Base-by-base conservation (phyloP, 441 rosid species). In the Macaranga tanarius region DNA sequence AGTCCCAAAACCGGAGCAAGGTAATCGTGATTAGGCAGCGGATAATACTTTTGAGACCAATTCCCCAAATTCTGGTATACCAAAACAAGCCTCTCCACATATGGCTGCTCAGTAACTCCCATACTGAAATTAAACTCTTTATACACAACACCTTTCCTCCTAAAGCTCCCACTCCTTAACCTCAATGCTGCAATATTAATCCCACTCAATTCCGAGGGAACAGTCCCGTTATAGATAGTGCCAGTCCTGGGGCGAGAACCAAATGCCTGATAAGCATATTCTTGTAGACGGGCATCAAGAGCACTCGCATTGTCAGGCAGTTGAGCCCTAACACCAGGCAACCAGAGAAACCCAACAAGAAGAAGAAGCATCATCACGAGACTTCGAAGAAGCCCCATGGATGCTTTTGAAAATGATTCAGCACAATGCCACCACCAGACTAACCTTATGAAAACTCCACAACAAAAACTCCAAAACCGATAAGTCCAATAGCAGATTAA, bases 1-100 rank as follows among this genome's bases (percentile, higher is more conserved):
- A 96, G 97, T 55, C 95, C 97, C 62, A 92, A 63, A 6, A 96
- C 89, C 0, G 99, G 97, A n/a, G 99, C 79, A 7, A 96, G 79
- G 72, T 84, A 87, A 23, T 85, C 85, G 69, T 90, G 85, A 65
- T 78, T 80, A 12, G 84, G 45, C 31, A 92, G 76, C 17, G 86
- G 91, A 80, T 93, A 96, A 64, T 90, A 93, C 15, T 55, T 56
- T 10, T 2, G 47, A 45, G 99, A 92, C 90, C 81, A 84, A 82
- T 89, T 90, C 28, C 90, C 96, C 83, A 93, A 80, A 81, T 93
- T 93, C 69, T 93, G 98, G 75, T 96, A 93, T 31, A 93, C 98
- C 48, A 93, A 67, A 28, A 85, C 97, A 42, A 96, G 89, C 81
- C 98, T 85, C 84, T 86, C 86, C 60, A 93, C 98, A 74, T 90